phyloP scores from a whole-genome alignment of 768 basidiomycete species.

The Astraeus odoratus region DNA sequence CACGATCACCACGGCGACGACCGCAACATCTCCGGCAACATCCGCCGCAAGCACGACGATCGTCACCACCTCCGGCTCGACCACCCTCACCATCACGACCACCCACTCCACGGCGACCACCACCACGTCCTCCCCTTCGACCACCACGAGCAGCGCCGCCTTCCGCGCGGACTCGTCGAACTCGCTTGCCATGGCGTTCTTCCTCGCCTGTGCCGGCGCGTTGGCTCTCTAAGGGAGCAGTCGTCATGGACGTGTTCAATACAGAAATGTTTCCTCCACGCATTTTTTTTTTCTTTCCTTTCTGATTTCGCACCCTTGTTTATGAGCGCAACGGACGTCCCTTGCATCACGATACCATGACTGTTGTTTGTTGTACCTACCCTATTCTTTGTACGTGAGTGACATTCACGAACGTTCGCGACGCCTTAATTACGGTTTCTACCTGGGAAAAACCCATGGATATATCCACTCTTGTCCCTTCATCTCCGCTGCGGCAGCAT shows the following conservation, averaged over 20 bases:
- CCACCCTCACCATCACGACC: conserved; percentile 22
- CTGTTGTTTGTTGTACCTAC: not conserved
- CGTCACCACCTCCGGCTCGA: conserved; percentile 31
- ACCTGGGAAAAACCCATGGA: not conserved
- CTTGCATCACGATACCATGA: not conserved
- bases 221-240: conserved; percentile 11
- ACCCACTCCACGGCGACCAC: not conserved
- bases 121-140: conserved; percentile 4
- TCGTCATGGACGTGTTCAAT: conserved; percentile 4
- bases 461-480: not conserved
- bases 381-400: not conserved
- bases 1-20: conserved; percentile 4
- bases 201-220: conserved; percentile 18
- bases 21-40: not conserved
- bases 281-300: not conserved
- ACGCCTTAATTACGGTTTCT: conserved; percentile 1
- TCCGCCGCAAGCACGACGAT: conserved; percentile 30
- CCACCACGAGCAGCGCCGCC: conserved; percentile 16
- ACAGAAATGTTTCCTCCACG: not conserved
- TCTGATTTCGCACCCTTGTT: not conserved
- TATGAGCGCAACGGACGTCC: not conserved
- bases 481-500: not conserved
- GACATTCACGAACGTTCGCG: no score
- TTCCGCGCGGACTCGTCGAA: conserved; percentile 13
- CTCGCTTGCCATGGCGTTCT: conserved; percentile 14